Conservation (phyloP, 441 rosid genomes). For the Metrosideros polymorpha region DNA sequence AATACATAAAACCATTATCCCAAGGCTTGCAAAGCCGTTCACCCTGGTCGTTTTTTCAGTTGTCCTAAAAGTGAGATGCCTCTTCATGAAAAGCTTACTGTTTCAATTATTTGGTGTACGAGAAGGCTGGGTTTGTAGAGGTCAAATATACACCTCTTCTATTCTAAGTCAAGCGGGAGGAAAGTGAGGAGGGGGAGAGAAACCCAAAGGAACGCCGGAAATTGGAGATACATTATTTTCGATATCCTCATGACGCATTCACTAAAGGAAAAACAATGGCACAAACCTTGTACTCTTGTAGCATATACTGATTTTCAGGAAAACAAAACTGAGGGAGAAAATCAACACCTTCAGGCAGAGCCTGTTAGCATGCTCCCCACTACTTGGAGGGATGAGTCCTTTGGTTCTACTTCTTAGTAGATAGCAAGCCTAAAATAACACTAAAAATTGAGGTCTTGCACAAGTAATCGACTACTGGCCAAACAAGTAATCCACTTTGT, state of each 20-base stretch:
- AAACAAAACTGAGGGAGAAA: not conserved
- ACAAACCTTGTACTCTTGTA: not conserved
- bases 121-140: no score
- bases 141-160: no score
- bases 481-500: not conserved
- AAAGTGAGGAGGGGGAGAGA: no score
- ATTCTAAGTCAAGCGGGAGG: no score
- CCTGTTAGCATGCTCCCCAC: not conserved
- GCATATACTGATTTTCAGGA: not conserved
- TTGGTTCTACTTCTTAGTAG: not conserved
- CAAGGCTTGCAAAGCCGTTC: not conserved
- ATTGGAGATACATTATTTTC: no score
- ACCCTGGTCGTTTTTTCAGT: not conserved
- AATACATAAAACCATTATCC: not conserved
- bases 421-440: not conserved
- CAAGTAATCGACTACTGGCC: not conserved
- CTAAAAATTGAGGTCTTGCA: not conserved
- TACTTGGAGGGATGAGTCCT: not conserved
- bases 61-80: not conserved
- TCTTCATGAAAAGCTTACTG: not conserved
- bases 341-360: not conserved
- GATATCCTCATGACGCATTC: no score
- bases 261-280: not conserved
- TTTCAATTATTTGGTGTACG: no score
- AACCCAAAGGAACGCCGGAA: no score